Conservation (phyloP, 306 rosid species). For the Alnus rubra region DNA sequence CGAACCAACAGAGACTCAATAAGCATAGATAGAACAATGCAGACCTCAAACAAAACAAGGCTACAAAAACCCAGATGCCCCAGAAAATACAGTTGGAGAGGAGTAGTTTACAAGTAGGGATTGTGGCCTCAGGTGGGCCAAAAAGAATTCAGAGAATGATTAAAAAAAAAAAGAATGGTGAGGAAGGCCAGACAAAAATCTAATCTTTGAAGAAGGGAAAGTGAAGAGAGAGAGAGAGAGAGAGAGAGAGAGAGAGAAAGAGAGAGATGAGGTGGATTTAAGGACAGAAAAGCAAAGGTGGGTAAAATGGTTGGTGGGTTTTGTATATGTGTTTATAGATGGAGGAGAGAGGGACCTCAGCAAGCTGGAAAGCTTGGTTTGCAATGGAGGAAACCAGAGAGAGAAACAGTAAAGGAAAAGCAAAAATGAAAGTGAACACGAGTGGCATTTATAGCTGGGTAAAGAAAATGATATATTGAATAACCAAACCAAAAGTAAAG, state of each 20-base stretch:
- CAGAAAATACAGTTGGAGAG: conserved; percentile 37
- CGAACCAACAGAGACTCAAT: conserved; percentile 49
- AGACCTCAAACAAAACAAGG: conserved; percentile 47
- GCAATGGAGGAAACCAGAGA: conserved; percentile 71
- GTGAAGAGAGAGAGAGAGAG: conserved; percentile 23
- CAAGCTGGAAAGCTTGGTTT: conserved; percentile 78
- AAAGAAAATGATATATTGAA: conserved; percentile 35
- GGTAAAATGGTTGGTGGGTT: conserved; percentile 69
- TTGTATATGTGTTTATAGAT: conserved; percentile 27
- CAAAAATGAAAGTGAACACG: conserved; percentile 40
- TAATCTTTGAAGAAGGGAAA: conserved; percentile 48
- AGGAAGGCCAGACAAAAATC: conserved; percentile 62
- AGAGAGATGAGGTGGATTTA: conserved; percentile 26
- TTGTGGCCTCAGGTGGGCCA: conserved; percentile 56
- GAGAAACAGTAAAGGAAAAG: conserved; percentile 70
- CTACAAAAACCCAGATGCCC: conserved; percentile 61
- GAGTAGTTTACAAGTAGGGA: conserved; percentile 42
- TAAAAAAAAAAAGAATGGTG: conserved; percentile 19
- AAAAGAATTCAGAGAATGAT: conserved; percentile 31
- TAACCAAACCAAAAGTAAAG: conserved; percentile 11
- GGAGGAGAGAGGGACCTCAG: conserved; percentile 44
- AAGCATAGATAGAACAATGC: conserved; percentile 57
- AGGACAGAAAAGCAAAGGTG: conserved; percentile 43
- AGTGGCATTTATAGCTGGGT: conserved; percentile 51
- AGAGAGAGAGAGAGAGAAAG: conserved; percentile 7